Base-by-base conservation (phyloP, 495 filamentous ascomycete genomes). In the Penicillium psychrofluorescens region DNA sequence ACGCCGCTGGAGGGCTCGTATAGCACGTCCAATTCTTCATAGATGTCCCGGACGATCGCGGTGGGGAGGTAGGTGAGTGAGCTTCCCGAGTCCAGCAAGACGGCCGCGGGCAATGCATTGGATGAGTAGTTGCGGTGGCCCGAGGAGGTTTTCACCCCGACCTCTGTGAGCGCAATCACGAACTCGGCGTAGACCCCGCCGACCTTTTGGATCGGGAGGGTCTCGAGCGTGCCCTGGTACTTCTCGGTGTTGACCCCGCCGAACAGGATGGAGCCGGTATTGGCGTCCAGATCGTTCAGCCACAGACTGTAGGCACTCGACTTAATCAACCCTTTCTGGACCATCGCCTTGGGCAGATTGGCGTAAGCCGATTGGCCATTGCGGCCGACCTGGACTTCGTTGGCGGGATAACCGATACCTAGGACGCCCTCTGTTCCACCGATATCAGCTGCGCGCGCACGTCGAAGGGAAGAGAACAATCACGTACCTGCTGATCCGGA, bases 41-140 rank as follows among this genome's bases (percentile, higher is more conserved):
- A 90, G 38, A 98, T 79, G 7, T 59, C 58, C 16, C 75, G 48
- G 27, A 78, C 77, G 49, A 95, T 66, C 43, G 70, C 49, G 49
- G 90, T 68, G 5, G 91, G 91, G 0, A 98, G 80, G 62, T 95
- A 95, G 37, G 83, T 87, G 14, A 95, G 74, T n/a, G 82, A 88
- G 46, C 80, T 86, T 45, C 92, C 92, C n/a, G 90, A 90, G 62
- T 98, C 92, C 27, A 98, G 78, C 0, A 96, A 70, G 1, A 88
- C 88, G 1, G 81, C 80, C 2, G 58, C 61, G 0, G 72, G 71
- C 7, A 88, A 67, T 6, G 74, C 66, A 33, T 75, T 67, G 44
- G 81, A 69, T 13, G 65, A 62, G 51, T 76, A 76, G 41, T 78
- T 69, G 28, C 42, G 55, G 15, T 49, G 53, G 11, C 62, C 63